A percentile compares a stretch with the other conserved stretches of the same genome.
These are phyloP conservation scores for Microcyclospora tardicrescens DNA, from an alignment of 2,329 filamentous ascomycete species.

Conservation along the genomic window DNA sequence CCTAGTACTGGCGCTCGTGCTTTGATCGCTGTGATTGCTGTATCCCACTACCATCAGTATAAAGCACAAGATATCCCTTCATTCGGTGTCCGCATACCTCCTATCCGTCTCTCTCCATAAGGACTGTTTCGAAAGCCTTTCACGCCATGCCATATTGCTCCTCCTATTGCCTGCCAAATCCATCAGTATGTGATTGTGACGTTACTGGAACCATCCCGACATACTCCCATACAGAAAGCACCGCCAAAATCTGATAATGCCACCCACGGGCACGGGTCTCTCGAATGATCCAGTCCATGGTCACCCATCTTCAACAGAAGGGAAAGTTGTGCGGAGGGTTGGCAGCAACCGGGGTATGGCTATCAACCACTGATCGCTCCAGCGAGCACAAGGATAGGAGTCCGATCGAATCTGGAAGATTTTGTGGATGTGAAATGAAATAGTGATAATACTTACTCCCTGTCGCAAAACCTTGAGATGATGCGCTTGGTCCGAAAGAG, in stretches of 20 bases:
- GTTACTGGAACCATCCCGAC: slow-evolving; percentile 19
- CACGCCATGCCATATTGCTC: slow-evolving; percentile 85
- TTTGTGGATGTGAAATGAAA: too few relatives aligned
- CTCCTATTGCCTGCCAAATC: slow-evolving; percentile 20
- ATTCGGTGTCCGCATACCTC: slow-evolving; percentile 36
- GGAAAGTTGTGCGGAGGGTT: too few relatives aligned
- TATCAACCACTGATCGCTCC: too few relatives aligned
- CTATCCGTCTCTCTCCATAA: slow-evolving; percentile 89
- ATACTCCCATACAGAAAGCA: slow-evolving; percentile 90
- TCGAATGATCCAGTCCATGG: slow-evolving; percentile 67
- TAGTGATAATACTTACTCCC: too few relatives aligned
- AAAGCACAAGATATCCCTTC: neutral
- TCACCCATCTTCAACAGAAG: slow-evolving; percentile 2
- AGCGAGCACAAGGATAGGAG: too few relatives aligned
- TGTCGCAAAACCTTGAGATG: neutral
- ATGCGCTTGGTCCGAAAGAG: neutral
- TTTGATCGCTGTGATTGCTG: slow-evolving; percentile 86
- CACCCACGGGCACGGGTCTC: slow-evolving; percentile 95
- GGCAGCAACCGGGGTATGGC: too few relatives aligned
- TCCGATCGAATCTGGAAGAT: too few relatives aligned
- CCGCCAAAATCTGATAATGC: slow-evolving; percentile 95
- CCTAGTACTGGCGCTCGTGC: slow-evolving; percentile 89
- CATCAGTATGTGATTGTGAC: neutral
- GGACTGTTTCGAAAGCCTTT: slow-evolving; percentile 49
- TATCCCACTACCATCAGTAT: slow-evolving; percentile 1